Conservation (phyloP, 768 basidiomycete species). For the Gyrodon lividus region DNA sequence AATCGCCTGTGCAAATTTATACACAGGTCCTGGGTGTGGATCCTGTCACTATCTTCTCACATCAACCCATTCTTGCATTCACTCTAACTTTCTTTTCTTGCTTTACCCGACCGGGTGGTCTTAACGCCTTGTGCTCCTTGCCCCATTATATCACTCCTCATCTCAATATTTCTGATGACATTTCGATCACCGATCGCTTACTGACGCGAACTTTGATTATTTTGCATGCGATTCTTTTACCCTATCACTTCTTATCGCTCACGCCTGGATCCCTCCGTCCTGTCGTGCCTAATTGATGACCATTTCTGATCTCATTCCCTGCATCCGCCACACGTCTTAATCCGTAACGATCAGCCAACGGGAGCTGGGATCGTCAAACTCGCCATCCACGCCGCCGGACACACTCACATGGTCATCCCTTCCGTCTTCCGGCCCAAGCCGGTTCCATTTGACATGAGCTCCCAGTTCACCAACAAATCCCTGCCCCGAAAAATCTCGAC, state of each 20-base stretch:
- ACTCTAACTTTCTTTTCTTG: too few relatives aligned
- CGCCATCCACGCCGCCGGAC: constrained; percentile 75
- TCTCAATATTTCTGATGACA: neutral
- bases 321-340: too few relatives aligned
- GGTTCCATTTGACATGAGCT: too few relatives aligned
- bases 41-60: too few relatives aligned
- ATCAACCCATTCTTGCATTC: too few relatives aligned
- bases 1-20: too few relatives aligned
- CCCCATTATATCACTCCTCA: neutral
- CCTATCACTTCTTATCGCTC: neutral
- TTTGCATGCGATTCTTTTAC: neutral
- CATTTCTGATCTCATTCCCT: too few relatives aligned
- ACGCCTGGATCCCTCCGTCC: neutral
- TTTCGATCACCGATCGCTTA: neutral
- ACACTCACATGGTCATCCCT: constrained; percentile 41
- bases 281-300: neutral
- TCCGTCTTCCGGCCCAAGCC: constrained; percentile 8
- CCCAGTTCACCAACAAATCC: too few relatives aligned
- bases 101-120: too few relatives aligned
- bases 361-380: constrained; percentile 70
- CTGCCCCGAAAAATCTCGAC: constrained; percentile 55
- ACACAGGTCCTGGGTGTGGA: too few relatives aligned
- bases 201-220: neutral
- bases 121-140: neutral
- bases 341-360: constrained; percentile 51